Base-by-base conservation (phyloP, 495 filamentous ascomycete species). In the Penicillium verhagenii region DNA sequence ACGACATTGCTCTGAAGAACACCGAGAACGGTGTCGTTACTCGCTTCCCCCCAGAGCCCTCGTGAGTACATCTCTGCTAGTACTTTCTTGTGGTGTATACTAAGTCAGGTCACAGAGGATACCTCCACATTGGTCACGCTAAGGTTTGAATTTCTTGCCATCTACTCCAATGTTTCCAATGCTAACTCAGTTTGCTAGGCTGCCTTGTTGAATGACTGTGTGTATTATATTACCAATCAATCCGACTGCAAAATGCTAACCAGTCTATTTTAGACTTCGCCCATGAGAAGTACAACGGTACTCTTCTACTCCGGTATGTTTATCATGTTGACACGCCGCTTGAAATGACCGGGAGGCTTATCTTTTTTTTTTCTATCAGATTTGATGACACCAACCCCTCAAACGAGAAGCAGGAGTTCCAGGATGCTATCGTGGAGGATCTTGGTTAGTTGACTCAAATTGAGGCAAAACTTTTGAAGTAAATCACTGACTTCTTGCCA, bases 331-430 rank as follows among this genome's bases (percentile, higher is more conserved):
- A 11, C 4, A 16, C 14, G 6, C 16, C 4, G 16, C 4, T 4
- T 16, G 33, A 35, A 16, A 35, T 1, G 4, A 5, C 4, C 1
- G 16, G 3, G 28, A 18, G 13, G 52, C 44, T 35, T 35, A 35
- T 35, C 1, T 4, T 14, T 1, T 5, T 16, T 35, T 3, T 4
- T 14, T 1, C 13, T 16, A 5, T 35, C 14, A 35, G 33, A 13
- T 91, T 96, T 56, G 92, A 97, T 59, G 92, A 97, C 63, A 96
- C 92, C 42, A 97, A 97, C 71, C 92, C 92, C 11, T 82, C 85
- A 33, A 96, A 96, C 61, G 92, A 97, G 75, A 93, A 92, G 74
- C 79, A 91, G 67, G 92, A 96, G 73, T 97, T 88, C 74, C 83
- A 96, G 59, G 87, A 95, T 73, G 80, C 90, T 2, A 96, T 97